These are phyloP conservation scores for Drosera spatulata DNA, from an alignment of 179 eudicot genomes.

Conservation along the genomic window DNA sequence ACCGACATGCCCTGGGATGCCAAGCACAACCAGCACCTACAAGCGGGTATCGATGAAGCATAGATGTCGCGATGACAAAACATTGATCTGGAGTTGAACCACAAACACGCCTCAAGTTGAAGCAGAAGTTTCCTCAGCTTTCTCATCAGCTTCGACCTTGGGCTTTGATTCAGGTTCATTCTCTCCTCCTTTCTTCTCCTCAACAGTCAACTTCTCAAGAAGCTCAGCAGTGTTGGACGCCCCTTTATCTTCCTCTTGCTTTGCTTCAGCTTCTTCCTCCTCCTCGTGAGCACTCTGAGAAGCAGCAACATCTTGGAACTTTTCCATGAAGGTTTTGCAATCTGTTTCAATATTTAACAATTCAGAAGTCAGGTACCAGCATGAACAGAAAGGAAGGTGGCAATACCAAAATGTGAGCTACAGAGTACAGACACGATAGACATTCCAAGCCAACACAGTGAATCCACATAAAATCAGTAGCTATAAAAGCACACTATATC, in stretches of 20 bases:
- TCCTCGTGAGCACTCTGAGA: slow-evolving; percentile 16
- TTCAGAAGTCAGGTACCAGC: no score
- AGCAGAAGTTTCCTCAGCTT: slow-evolving; percentile 3
- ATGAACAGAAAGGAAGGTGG: no score
- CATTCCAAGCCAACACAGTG: no score
- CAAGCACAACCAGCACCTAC: no score
- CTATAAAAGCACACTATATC: no score
- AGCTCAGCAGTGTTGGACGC: slow-evolving; percentile 41
- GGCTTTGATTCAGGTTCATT: not conserved
- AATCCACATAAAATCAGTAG: no score
- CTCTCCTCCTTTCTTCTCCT: slow-evolving; percentile 6
- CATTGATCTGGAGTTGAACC: no score
- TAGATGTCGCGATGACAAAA: no score
- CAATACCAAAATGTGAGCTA: no score
- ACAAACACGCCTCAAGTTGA: not conserved
- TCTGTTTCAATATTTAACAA: slow-evolving; percentile 17
- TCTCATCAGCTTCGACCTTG: slow-evolving; percentile 2
- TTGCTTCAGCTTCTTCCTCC: not conserved
- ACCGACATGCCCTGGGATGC: no score
- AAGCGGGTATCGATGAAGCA: no score
- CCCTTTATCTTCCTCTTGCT: slow-evolving; percentile 41
- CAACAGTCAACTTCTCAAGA: slow-evolving; percentile 34
- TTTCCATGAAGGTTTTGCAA: slow-evolving; percentile 55
- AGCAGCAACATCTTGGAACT: slow-evolving; percentile 40
- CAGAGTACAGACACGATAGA: no score